Conservation (phyloP, 2,329 filamentous ascomycete species). For the Pseudocercospora fuligena region DNA sequence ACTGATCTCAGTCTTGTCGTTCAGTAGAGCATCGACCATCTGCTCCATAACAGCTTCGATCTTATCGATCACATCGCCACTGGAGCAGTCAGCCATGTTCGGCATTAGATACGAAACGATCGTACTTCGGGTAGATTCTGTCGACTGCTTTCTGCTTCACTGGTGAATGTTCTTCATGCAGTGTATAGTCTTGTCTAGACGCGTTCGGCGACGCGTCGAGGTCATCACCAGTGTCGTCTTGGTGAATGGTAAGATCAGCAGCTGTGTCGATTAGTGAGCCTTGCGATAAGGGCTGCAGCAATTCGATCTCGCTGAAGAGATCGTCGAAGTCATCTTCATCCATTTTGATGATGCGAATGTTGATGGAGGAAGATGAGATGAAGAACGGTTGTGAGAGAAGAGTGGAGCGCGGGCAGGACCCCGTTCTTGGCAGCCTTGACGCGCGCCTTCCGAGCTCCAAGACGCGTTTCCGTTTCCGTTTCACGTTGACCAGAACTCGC, state of each 20-base stretch:
- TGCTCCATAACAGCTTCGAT: slow-evolving; percentile 62
- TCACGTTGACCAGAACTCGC: neutral
- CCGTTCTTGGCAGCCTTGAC: slow-evolving; percentile 11
- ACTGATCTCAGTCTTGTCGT: slow-evolving; percentile 51
- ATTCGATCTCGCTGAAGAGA: slow-evolving; percentile 30
- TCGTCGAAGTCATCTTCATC: slow-evolving; percentile 37
- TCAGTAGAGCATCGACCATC: slow-evolving; percentile 56
- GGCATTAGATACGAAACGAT: neutral
- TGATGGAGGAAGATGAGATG: slow-evolving; percentile 1
- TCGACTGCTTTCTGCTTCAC: neutral
- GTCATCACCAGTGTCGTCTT: too few relatives aligned
- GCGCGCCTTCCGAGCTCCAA: slow-evolving; percentile 13
- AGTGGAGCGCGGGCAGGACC: neutral
- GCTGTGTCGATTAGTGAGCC: slow-evolving; percentile 30
- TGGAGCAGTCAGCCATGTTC: slow-evolving; percentile 11
- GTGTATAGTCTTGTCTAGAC: neutral
- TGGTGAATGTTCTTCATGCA: too few relatives aligned
- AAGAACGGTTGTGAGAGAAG: neutral
- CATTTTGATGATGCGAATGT: slow-evolving; percentile 21
- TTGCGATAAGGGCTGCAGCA: slow-evolving; percentile 31
- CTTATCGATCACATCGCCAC: slow-evolving; percentile 50
- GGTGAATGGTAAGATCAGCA: slow-evolving; percentile 25
- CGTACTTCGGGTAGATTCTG: slow-evolving; percentile 20
- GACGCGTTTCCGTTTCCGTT: slow-evolving; percentile 17
- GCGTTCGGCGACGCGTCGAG: neutral